These are phyloP conservation scores for Clonostachys rhizophaga DNA, from an alignment of 2,329 filamentous ascomycete species.

Conservation along the genomic window DNA sequence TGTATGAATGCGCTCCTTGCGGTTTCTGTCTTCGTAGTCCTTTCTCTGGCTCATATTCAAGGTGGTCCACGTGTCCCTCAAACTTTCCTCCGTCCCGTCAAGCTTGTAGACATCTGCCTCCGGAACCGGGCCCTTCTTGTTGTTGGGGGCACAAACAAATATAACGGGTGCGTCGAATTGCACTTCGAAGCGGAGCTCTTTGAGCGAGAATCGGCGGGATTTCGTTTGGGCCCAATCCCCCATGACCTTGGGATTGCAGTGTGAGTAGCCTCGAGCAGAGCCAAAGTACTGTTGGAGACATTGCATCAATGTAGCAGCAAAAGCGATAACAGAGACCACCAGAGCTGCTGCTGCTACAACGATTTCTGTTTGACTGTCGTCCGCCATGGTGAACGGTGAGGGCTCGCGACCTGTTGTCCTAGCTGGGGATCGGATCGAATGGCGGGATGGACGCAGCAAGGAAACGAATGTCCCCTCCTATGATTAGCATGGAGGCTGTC, in stretches of 20 bases:
- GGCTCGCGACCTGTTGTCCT: no score
- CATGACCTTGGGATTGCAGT: conserved; percentile 42
- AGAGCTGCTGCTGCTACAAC: conserved; percentile 37
- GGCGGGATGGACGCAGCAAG: no score
- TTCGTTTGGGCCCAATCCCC: conserved; percentile 37
- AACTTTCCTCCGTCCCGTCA: conserved; percentile 28
- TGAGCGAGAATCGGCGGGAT: conserved; percentile 29
- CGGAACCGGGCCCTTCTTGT: conserved; percentile 26
- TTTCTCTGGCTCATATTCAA: conserved; percentile 19
- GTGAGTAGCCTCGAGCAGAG: conserved; percentile 42
- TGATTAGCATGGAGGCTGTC: no score
- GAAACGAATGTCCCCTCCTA: no score
- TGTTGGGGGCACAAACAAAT: conserved; percentile 38
- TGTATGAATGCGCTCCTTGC: conserved; percentile 38
- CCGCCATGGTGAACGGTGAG: no score
- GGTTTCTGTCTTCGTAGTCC: conserved; percentile 8
- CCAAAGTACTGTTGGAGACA: conserved; percentile 45
- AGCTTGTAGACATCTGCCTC: conserved; percentile 26
- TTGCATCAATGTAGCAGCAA: conserved; percentile 38
- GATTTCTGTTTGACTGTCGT: conserved; percentile 18
- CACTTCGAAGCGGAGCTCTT: conserved; percentile 44
- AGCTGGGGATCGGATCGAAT: no score
- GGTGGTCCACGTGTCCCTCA: conserved; percentile 23
- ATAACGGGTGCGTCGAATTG: conserved; percentile 44
- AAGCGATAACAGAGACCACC: conserved; percentile 39